Conservation (phyloP, 75 land plant species). For the Isoetes taiwanensis region DNA sequence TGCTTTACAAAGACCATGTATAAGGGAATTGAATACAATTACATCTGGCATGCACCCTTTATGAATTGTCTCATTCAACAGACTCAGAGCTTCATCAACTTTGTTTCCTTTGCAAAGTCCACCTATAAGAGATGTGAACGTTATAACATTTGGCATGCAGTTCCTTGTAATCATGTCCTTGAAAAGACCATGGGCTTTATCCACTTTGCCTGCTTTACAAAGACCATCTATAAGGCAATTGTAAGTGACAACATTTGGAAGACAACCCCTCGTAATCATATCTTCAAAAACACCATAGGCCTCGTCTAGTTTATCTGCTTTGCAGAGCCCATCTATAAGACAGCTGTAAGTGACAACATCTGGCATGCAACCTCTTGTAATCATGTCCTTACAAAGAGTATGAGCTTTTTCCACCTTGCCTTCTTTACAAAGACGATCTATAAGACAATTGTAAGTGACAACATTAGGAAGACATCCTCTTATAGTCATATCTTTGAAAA, state of each 20-base stretch:
- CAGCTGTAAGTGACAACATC: conserved; percentile 38
- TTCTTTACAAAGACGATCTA: conserved; percentile 29
- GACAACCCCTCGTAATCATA: background rate
- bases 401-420: conserved; percentile 32
- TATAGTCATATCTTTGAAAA: conserved; percentile 32
- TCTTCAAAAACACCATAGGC: background rate
- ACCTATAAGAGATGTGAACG: background rate
- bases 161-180: conserved; percentile 26
- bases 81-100: background rate
- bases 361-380: conserved; percentile 31
- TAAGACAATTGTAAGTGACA: conserved; percentile 40
- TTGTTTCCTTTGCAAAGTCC: background rate
- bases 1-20: background rate
- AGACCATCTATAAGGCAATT: background rate
- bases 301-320: conserved; percentile 12
- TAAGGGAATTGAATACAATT: background rate
- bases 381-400: conserved; percentile 34
- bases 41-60: background rate
- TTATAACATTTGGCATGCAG: background rate
- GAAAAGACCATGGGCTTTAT: conserved; percentile 14
- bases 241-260: background rate
- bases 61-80: background rate
- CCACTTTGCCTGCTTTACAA: background rate
- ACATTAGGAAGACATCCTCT: conserved; percentile 20
- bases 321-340: conserved; percentile 40